A percentile compares a stretch with the other conserved stretches of the same genome.
These are phyloP conservation scores for Hypholoma fasciculare DNA, from an alignment of 768 basidiomycete genomes.

Conservation along the genomic window DNA sequence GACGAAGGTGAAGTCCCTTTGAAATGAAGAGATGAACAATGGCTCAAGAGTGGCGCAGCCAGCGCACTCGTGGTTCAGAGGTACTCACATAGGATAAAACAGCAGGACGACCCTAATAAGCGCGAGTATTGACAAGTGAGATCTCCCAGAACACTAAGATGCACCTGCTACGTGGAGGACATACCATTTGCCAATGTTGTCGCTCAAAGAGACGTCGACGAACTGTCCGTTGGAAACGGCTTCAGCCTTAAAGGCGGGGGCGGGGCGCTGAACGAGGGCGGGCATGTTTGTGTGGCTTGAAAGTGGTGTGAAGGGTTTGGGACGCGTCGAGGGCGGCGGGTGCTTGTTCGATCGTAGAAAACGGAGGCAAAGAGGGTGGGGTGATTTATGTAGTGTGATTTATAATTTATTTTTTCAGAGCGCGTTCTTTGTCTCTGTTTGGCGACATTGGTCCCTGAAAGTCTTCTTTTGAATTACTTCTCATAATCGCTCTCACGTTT, in stretches of 20 bases:
- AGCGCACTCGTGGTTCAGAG: not conserved
- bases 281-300: constrained; percentile 34
- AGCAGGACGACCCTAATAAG: constrained; percentile 79
- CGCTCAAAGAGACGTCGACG: constrained; percentile 70
- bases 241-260: constrained; percentile 76
- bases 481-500: not conserved
- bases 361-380: not conserved
- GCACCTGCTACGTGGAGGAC: constrained; percentile 13
- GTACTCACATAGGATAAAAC: constrained; percentile 88
- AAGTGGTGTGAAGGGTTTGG: not conserved
- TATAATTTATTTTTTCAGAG: not conserved
- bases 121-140: not conserved
- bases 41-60: not conserved
- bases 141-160: too few species aligned
- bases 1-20: constrained; percentile 84
- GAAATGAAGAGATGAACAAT: not conserved
- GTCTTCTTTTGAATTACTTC: not conserved
- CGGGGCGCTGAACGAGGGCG: constrained; percentile 79
- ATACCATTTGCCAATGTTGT: constrained; percentile 83
- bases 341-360: not conserved
- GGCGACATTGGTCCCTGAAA: constrained; percentile 8
- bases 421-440: constrained; percentile 12
- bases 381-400: not conserved
- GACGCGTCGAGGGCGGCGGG: not conserved
- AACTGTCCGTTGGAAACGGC: constrained; percentile 79